Evolutionary conservation across 2,329 filamentous ascomycete genomes (phyloP).

Genomic region (Ceratocystis lukuohia): DNA sequence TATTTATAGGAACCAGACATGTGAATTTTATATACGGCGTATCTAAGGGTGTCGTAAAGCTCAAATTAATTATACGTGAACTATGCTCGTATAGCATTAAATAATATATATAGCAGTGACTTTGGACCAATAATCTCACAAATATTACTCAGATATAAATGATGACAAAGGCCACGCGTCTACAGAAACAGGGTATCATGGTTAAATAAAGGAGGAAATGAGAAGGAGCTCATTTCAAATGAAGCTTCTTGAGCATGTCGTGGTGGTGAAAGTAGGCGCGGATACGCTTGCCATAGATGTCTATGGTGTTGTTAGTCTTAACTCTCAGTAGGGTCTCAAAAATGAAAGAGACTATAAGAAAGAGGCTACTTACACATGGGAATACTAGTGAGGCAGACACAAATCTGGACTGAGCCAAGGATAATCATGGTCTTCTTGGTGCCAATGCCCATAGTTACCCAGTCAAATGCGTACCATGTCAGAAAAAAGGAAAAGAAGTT

Average conservation of each 20-base stretch:
- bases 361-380: slow-evolving; percentile 61
- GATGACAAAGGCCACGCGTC: not conserved
- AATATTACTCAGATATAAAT: not conserved
- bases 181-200: not conserved
- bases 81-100: not conserved
- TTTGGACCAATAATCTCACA: not conserved
- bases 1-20: not conserved
- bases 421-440: slow-evolving; percentile 51
- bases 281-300: slow-evolving; percentile 66
- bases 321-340: slow-evolving; percentile 12
- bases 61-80: not conserved
- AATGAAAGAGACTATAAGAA: not conserved
- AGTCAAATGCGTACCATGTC: slow-evolving; percentile 73
- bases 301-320: slow-evolving; percentile 30
- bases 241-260: slow-evolving; percentile 42
- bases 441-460: slow-evolving; percentile 53
- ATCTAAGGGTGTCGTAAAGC: no score
- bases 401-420: slow-evolving; percentile 64
- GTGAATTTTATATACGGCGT: not conserved
- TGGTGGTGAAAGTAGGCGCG: slow-evolving; percentile 63
- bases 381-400: slow-evolving; percentile 59
- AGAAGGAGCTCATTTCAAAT: slow-evolving; percentile 8
- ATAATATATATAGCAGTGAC: not conserved
- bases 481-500: slow-evolving; percentile 83
- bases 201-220: slow-evolving; percentile 5